Base-by-base conservation (phyloP, 2,329 filamentous ascomycete genomes). In the Chaetomiaceae sp. region DNA sequence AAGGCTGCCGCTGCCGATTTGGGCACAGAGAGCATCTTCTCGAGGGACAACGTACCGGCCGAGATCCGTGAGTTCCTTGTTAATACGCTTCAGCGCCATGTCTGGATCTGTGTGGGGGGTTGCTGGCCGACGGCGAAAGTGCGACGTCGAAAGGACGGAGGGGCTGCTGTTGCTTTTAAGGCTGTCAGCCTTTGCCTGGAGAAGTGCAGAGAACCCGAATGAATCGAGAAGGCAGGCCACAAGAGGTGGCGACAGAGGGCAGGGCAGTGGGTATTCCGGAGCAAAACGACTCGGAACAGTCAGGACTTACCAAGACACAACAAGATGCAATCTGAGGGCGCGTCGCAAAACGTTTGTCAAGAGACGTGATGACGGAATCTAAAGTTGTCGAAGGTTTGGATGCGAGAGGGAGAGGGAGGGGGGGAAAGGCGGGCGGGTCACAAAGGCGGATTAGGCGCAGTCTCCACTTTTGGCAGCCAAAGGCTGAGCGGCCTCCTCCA, bases 81-180 rank as follows among this genome's bases (percentile, higher is more conserved):
- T 91, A 72, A 93, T 93, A 72, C 87, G 83, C 84, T 93, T 93
- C 63, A 93, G 80, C 71, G 87, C 87, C 87, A 93, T 93, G 64
- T 58, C 52, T 57, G 53, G 46, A 45, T 57, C 45, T 54, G 42
- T 56, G 49, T 45, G 50, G 40, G 49, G 50, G 47, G 45, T 54
- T 51, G 53, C 53, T 56, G n/a, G n/a, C n/a, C n/a, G 47, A 46
- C 48, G 41, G 39, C 48, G 48, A 49, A 30, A 30, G 32, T 51
- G 26, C 42, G 46, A 47, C 43, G 52, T 56, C 43, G 48, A 54
- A 47, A 48, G 42, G 37, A 43, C 47, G 38, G 40, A 6, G 46
- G 42, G 22, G 42, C 51, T 56, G 51, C 35, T 52, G 51, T n/a
- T n/a, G 40, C 56, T 59, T 56, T 56, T 51, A 56, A 55, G 52